These are phyloP conservation scores for Lepraria neglecta DNA, from an alignment of 495 filamentous ascomycete species.

Conservation along the genomic window DNA sequence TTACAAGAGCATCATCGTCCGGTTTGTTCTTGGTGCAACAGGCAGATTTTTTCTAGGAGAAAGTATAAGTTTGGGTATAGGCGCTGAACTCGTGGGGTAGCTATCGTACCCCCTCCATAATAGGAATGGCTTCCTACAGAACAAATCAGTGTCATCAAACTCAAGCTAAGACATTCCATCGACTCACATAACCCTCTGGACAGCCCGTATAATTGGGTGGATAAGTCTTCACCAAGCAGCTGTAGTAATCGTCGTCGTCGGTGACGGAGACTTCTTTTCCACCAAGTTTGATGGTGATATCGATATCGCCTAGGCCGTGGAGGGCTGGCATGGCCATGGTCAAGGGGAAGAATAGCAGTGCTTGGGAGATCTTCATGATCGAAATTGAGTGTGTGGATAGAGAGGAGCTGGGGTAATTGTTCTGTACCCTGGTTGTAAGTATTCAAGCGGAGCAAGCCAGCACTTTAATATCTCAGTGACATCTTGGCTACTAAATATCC, in stretches of 20 bases:
- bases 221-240: neutral
- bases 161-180: no score
- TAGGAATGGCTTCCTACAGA: neutral
- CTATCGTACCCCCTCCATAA: neutral
- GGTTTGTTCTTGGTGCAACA: neutral
- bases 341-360: neutral
- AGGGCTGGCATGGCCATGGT: neutral
- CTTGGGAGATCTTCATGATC: conserved; percentile 5
- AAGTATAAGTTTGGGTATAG: neutral
- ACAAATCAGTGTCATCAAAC: no score
- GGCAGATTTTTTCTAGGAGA: neutral
- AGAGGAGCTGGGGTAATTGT: no score
- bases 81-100: neutral
- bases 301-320: neutral
- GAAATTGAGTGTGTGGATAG: no score
- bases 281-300: neutral
- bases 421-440: no score
- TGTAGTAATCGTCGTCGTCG: no score
- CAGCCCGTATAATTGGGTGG: neutral
- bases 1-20: no score
- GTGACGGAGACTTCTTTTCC: neutral
- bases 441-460: no score
- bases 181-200: neutral
- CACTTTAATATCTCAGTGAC: no score
- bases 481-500: no score